Evolutionary conservation across 345 rosid species (phyloP).

Genomic region (Heritiera fomes): DNA sequence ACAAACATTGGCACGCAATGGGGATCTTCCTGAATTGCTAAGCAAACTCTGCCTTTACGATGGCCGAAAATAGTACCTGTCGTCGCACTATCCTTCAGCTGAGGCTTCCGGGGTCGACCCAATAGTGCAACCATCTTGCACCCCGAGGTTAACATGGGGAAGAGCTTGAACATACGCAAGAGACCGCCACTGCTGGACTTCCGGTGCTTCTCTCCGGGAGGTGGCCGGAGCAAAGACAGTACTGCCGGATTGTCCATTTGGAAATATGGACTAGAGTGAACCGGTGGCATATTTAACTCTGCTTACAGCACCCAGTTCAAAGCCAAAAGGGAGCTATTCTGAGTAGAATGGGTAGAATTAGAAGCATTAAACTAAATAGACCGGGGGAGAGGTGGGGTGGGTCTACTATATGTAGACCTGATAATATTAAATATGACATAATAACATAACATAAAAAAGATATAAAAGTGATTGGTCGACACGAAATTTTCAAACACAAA

Average conservation of each 20-base stretch:
- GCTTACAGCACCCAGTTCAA: slow-evolving; percentile 12
- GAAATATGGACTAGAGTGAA: slow-evolving; percentile 74
- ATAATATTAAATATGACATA: no score
- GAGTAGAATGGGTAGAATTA: slow-evolving; percentile 14
- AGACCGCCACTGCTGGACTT: slow-evolving; percentile 70
- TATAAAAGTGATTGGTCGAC: no score
- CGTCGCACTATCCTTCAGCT: slow-evolving; percentile 76
- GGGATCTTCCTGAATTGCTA: slow-evolving; percentile 95
- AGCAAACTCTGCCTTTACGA: slow-evolving; percentile 76
- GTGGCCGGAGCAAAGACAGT: slow-evolving; percentile 63
- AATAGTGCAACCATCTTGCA: slow-evolving; percentile 93
- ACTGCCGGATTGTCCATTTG: slow-evolving; percentile 81
- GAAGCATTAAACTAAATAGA: slow-evolving; percentile 27
- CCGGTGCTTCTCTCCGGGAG: slow-evolving; percentile 44
- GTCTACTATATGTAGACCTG: no score
- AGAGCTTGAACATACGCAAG: slow-evolving; percentile 76
- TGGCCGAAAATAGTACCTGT: slow-evolving; percentile 87
- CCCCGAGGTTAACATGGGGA: slow-evolving; percentile 93
- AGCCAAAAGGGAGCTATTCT: slow-evolving; percentile 12
- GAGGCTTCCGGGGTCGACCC: slow-evolving; percentile 66
- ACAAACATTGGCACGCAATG: slow-evolving; percentile 76
- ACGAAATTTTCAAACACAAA: no score
- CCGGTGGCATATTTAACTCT: slow-evolving; percentile 49
- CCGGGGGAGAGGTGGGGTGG: neutral
- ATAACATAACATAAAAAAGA: no score